A percentile compares a stretch with the other conserved stretches of the same genome.
These are phyloP conservation scores for Trichoderma harzianum DNA, from an alignment of 2,329 filamentous ascomycete genomes.

Conservation along the genomic window DNA sequence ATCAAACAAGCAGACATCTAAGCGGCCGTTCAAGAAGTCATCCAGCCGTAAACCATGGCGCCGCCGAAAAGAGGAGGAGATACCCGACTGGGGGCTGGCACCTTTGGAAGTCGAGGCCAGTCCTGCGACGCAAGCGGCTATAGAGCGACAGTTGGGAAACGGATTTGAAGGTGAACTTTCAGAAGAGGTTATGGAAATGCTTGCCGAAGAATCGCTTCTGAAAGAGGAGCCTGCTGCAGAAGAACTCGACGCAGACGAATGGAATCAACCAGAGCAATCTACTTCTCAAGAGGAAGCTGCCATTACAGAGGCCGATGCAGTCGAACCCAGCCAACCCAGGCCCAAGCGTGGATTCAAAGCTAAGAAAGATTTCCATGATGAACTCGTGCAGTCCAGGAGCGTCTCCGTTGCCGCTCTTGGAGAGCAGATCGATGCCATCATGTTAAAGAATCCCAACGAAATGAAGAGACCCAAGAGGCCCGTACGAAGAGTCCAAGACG, in stretches of 20 bases:
- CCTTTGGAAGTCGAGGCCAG: not conserved
- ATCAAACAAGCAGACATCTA: not conserved
- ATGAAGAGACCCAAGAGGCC: constrained; percentile 24
- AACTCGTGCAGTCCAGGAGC: constrained; percentile 29
- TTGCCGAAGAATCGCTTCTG: not conserved
- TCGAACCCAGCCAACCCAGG: not conserved
- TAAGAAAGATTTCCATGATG: constrained; percentile 23
- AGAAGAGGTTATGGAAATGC: not conserved
- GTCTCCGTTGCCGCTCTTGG: constrained; percentile 36
- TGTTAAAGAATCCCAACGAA: constrained; percentile 42
- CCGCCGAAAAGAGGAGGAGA: constrained; percentile 11
- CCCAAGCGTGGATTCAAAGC: not conserved
- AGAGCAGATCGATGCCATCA: constrained; percentile 41
- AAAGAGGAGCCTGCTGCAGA: not conserved
- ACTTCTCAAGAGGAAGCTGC: not conserved
- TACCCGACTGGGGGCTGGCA: constrained; percentile 19
- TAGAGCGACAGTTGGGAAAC: not conserved
- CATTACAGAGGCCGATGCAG: not conserved
- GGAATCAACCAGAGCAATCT: not conserved
- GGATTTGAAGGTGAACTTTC: not conserved
- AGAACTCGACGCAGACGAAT: not conserved
- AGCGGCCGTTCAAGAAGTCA: not conserved
- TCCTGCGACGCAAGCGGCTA: not conserved
- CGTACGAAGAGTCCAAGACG: constrained; percentile 22
- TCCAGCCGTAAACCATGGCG: not conserved